Evolutionary conservation across 345 rosid species (phyloP).

Genomic region (Moricandia moricandioides): DNA sequence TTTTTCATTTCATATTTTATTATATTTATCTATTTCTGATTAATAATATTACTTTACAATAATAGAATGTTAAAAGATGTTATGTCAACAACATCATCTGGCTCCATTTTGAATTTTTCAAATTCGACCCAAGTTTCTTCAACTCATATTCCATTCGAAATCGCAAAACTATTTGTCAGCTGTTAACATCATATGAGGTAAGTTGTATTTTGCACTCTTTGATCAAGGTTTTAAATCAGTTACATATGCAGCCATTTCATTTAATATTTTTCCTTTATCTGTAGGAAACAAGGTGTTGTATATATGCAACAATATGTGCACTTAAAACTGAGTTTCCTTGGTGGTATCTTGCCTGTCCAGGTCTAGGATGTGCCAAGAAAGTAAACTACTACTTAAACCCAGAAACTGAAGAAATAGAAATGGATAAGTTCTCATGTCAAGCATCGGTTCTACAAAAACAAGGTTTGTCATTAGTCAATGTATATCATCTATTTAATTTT

Average conservation of each 20-base stretch:
- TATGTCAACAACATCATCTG: not conserved
- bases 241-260: not conserved
- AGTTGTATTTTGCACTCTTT: not conserved
- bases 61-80: not conserved
- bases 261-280: not conserved
- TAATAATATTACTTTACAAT: not conserved
- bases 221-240: not conserved
- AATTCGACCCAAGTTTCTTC: not conserved
- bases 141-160: not conserved
- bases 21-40: too few relatives aligned
- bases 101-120: not conserved
- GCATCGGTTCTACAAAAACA: not conserved
- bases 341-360: not conserved
- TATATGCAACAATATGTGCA: not conserved
- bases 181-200: not conserved
- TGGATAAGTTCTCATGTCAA: not conserved
- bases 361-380: not conserved
- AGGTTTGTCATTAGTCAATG: not conserved
- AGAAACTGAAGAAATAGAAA: not conserved
- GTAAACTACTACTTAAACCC: not conserved
- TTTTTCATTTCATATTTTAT: too few relatives aligned
- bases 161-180: not conserved
- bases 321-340: not conserved
- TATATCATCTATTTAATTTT: too few relatives aligned
- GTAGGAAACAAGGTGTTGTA: not conserved